Conservation (phyloP, 2,329 filamentous ascomycete genomes). For the Bipolaris bicolor region DNA sequence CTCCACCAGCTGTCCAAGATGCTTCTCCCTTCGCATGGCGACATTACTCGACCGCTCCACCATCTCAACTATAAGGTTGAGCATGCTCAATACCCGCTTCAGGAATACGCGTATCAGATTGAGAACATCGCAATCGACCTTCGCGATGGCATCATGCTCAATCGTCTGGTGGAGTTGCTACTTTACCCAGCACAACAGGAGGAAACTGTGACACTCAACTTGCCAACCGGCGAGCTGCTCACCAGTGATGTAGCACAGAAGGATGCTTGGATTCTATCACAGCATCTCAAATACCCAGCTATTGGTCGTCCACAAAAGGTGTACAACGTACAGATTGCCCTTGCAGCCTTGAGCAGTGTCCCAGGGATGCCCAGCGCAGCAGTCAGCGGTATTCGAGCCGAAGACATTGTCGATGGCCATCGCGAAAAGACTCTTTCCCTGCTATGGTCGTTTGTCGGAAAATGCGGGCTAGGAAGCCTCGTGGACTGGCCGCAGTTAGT, state of each 20-base stretch:
- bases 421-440: slow-evolving; percentile 68
- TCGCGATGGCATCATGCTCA: slow-evolving; percentile 66
- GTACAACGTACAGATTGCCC: slow-evolving; percentile 64
- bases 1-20: slow-evolving; percentile 60
- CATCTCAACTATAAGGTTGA: slow-evolving; percentile 63
- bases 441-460: slow-evolving; percentile 65
- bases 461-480: slow-evolving; percentile 60
- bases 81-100: slow-evolving; percentile 62
- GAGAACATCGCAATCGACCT: slow-evolving; percentile 67
- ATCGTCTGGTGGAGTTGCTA: slow-evolving; percentile 64
- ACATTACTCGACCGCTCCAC: slow-evolving; percentile 60
- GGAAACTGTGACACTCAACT: slow-evolving; percentile 52
- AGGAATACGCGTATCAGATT: slow-evolving; percentile 65
- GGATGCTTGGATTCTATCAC: slow-evolving; percentile 58
- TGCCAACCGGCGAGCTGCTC: slow-evolving; percentile 55
- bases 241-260: slow-evolving; percentile 47
- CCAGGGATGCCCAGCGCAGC: slow-evolving; percentile 51
- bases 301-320: slow-evolving; percentile 62
- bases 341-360: slow-evolving; percentile 59
- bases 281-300: slow-evolving; percentile 65
- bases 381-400: slow-evolving; percentile 55
- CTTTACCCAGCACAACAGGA: slow-evolving; percentile 52
- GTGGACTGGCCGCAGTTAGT: slow-evolving; percentile 62
- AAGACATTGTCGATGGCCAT: slow-evolving; percentile 68
- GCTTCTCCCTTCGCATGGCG: slow-evolving; percentile 64